Conservation (phyloP, 331 rosid species). For the Acacia concinna region DNA sequence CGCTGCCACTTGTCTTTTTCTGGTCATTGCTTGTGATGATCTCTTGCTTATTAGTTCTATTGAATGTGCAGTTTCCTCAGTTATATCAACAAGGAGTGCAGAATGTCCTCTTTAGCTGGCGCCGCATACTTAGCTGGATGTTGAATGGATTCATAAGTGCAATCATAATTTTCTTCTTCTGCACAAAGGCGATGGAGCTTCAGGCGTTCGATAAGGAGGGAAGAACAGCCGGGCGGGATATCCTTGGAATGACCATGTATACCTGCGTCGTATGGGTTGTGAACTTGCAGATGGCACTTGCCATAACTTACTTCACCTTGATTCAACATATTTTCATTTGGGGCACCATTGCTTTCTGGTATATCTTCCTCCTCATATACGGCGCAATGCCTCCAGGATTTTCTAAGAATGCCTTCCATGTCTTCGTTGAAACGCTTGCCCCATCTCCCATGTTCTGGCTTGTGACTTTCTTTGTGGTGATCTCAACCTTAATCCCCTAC, state of each 20-base stretch:
- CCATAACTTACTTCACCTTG: slow-evolving; percentile 82
- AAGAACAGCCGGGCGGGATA: slow-evolving; percentile 71
- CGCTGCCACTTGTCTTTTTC: neutral
- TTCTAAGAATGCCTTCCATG: slow-evolving; percentile 67
- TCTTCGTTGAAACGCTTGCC: slow-evolving; percentile 77
- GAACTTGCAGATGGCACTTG: slow-evolving; percentile 85
- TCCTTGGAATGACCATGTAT: slow-evolving; percentile 82
- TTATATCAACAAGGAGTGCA: slow-evolving; percentile 96
- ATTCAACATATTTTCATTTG: slow-evolving; percentile 87
- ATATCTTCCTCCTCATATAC: slow-evolving; percentile 68
- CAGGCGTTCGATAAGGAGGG: slow-evolving; percentile 72
- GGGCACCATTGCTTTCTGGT: slow-evolving; percentile 87
- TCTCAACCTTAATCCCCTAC: slow-evolving; percentile 57
- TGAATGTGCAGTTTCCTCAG: slow-evolving; percentile 74
- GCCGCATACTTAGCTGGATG: slow-evolving; percentile 84
- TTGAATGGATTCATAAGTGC: slow-evolving; percentile 71
- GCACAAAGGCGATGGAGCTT: slow-evolving; percentile 62
- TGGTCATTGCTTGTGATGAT: slow-evolving; percentile 9
- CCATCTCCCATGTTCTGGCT: slow-evolving; percentile 78
- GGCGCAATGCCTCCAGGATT: slow-evolving; percentile 59
- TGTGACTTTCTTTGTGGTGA: slow-evolving; percentile 58
- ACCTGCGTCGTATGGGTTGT: slow-evolving; percentile 91
- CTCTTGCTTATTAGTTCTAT: slow-evolving; percentile 35
- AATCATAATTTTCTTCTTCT: slow-evolving; percentile 76
- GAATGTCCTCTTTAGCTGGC: slow-evolving; percentile 87